Base-by-base conservation (phyloP, 1,284 basidiomycete species). In the Malassezia yamatoensis region DNA sequence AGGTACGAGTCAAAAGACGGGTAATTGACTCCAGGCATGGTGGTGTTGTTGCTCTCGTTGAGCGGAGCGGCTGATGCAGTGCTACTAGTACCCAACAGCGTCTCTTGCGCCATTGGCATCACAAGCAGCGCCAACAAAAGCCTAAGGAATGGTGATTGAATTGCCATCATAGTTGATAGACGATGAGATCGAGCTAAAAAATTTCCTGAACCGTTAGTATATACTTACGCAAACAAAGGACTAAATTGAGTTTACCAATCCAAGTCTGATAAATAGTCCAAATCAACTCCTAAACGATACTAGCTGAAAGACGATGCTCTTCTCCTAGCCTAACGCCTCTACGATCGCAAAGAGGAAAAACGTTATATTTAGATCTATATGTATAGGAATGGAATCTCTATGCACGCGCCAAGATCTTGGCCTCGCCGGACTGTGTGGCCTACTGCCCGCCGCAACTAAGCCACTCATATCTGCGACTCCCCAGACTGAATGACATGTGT, bases 191-290 rank as follows among this genome's bases (percentile, higher is more conserved):
- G 24, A 29, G 24, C 24, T 29, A 29, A 29, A 29, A 13, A 21
- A 16, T 43, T 21, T 43, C 16, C 43, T 29, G 24, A 45, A 45
- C 29, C 2, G 43, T 45, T 29, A 45, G 43, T 33, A 13, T 13
- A 45, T 45, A 45, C 43, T 45, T 45, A 45, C 43, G 43, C 16
- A 43, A 13, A 41, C 39, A 43, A 43, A 20, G 16, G 32, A 20
- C 15, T n/a, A 20, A 39, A 39, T 20, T 39, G 38, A 20, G n/a
- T n/a, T 20, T 6, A n/a, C 15, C 38, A 20, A 20, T 4, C 3
- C 38, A 20, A 39, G 20, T 39, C 15, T 20, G 38, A 6, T 39
- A n/a, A n/a, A n/a, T 39, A 3, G 3, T 29, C 24, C 24, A 39
- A 39, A 39, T 20, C 38, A 39, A 20, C 20, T 39, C 38, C n/a